Evolutionary conservation across 768 basidiomycete species (phyloP).

Genomic region (Agaricus subrufescens): DNA sequence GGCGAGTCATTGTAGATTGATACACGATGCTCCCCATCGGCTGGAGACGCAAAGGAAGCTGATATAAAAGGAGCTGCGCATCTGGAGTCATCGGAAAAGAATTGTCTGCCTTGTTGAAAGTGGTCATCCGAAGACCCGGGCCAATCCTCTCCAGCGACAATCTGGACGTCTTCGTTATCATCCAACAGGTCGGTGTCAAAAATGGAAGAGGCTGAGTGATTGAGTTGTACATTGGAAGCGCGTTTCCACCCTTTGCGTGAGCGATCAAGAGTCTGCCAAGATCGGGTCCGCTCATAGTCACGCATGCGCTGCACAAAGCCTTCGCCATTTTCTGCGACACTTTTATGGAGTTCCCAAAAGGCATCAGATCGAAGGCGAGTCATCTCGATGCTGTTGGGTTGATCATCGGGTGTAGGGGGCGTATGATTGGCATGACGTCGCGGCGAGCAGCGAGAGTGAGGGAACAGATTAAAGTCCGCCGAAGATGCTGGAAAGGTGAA

Average conservation of each 20-base stretch:
- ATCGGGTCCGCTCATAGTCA: slow-evolving; percentile 57
- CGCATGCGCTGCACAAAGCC: slow-evolving; percentile 70
- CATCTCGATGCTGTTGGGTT: slow-evolving; percentile 12
- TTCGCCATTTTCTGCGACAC: slow-evolving; percentile 60
- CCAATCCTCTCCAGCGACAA: slow-evolving; percentile 38
- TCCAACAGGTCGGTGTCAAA: slow-evolving; percentile 33
- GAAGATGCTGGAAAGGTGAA: slow-evolving; percentile 43
- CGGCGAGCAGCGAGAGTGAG: slow-evolving; percentile 16
- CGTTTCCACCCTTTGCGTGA: slow-evolving; percentile 33
- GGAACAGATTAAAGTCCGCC: slow-evolving; percentile 43
- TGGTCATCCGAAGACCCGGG: too few relatives aligned
- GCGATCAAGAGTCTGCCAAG: slow-evolving; percentile 17
- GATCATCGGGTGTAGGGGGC: slow-evolving; percentile 6
- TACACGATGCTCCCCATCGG: background rate
- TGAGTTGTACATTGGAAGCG: slow-evolving; percentile 12
- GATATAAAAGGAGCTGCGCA: background rate
- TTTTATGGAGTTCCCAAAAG: slow-evolving; percentile 60
- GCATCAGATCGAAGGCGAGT: slow-evolving; percentile 53
- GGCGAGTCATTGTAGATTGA: background rate
- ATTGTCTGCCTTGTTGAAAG: background rate
- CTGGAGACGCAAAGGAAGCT: background rate
- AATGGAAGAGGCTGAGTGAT: slow-evolving; percentile 11
- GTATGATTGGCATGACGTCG: slow-evolving; percentile 7
- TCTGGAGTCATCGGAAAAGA: background rate
- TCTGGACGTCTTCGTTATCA: slow-evolving; percentile 57